phyloP scores from a whole-genome alignment of 106 monocot genomes.

The Iris macrosiphon region DNA sequence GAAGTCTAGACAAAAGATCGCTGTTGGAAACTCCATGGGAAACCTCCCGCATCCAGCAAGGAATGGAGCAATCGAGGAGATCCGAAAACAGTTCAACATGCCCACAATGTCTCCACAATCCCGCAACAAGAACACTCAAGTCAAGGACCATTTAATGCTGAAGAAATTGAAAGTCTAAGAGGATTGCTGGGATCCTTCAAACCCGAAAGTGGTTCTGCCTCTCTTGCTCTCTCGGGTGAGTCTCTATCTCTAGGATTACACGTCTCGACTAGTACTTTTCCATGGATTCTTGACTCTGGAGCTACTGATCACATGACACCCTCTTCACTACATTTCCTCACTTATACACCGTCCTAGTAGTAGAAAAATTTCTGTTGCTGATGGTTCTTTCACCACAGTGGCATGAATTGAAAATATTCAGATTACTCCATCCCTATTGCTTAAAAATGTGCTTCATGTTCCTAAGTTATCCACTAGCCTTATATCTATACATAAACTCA shows the following conservation, averaged over 20 bases:
- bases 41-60: slow-evolving; percentile 1
- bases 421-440: neutral
- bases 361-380: neutral
- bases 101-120: too few relatives aligned
- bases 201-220: neutral
- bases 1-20: slow-evolving; percentile 3
- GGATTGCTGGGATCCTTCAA: neutral
- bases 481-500: neutral
- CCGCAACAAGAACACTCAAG: neutral
- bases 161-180: neutral
- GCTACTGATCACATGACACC: neutral
- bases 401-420: neutral
- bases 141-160: neutral
- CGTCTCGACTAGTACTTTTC: neutral
- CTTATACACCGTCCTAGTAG: neutral
- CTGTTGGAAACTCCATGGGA: slow-evolving; percentile 7
- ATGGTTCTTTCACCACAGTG: neutral
- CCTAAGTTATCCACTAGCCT: neutral
- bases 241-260: neutral
- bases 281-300: neutral
- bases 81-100: neutral
- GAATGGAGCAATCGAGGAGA: neutral
- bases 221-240: neutral
- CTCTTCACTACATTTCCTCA: neutral
- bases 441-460: neutral